Base-by-base conservation (phyloP, 2,329 filamentous ascomycete genomes). In the Colletotrichum tofieldiae region DNA sequence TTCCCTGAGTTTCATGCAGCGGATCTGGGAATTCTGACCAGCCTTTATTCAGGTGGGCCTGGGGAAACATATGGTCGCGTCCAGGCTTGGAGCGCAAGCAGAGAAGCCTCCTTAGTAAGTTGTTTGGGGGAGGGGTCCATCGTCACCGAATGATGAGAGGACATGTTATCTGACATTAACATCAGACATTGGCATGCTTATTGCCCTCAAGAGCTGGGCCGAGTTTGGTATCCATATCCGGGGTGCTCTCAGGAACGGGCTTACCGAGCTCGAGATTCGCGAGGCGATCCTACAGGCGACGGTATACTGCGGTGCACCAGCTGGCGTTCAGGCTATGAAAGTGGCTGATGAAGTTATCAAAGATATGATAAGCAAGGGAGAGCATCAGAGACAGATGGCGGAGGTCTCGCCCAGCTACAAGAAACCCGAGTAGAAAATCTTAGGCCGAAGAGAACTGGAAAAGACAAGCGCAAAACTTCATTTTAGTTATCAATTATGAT, bases 11-110 rank as follows among this genome's bases (percentile, higher is more conserved):
- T 9, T 6, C 8, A 49, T 23, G 14, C 18, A 32, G n/a, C 14
- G 26, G 9, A 18, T 14, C 23, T 16, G 26, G 11, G 2, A 23
- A 16, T 23, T 35, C 37, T 35, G 20, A 54, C 26, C n/a, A 23
- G 12, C 11, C 7, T 26, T 55, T 39, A 5, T 26, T 14, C 7
- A 75, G 70, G 56, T 76, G 75, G 63, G 88, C 87, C 81, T 92
- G 90, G 90, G 90, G 89, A 20, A 85, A 85, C 68, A 85, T 88
- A 26, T 92, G 90, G 90, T 87, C 87, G 2, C 86, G 90, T 2
- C 90, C 90, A 0, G 91, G 90, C 0, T 84, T 92, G 7, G 85
- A 87, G 20, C 84, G 87, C 65, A 90, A 91, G 78, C 87, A 89
- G 67, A 85, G 90, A 56, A 88, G 85, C 67, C 82, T 92, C 65